Base-by-base conservation (phyloP, 805 yeast genomes). In the Saturnispora galanensis region DNA sequence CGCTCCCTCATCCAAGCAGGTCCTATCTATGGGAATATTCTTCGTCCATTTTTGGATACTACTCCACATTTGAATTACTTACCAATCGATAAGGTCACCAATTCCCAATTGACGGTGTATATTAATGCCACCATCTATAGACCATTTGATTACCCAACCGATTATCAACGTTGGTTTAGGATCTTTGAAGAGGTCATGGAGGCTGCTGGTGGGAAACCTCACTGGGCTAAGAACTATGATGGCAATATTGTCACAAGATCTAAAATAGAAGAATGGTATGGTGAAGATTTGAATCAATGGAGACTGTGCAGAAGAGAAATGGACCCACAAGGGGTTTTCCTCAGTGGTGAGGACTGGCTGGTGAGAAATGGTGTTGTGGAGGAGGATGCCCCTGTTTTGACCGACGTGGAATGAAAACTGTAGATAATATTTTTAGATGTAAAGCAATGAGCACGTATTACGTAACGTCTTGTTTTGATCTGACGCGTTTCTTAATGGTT, bases 171-270 rank as follows among this genome's bases (percentile, higher is more conserved):
- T 52, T 90, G 97, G 96, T 90, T 75, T 64, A 73, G 74, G 41
- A 68, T 71, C n/a, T 90, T 90, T 62, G 98, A 90, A 64, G 74
- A 76, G 43, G 75, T 86, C 1, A 69, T 89, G 71, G 72, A 71
- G 41, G 78, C 76, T 26, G 88, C 83, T 28, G 88, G 84, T 32
- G 98, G 98, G 37, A 84, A 80, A 60, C 98, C 98, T 2, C 98
- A 90, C 63, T 90, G 98, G 98, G 98, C 98, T 13, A 90, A 90
- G 69, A 89, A 88, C 63, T 90, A 87, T 62, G 82, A 81, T 50
- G 79, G 82, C 48, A 84, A 87, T 93, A 70, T 79, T 54, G 96
- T 96, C 1, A 78, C 87, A 58, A 76, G 79, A 30, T 70, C 74
- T 8, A 75, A 76, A 48, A 76, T 86, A 66, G 68, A 70, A 44